Percentiles rank a stretch among this genome's conserved stretches.
Evolutionary conservation across 345 rosid genomes (phyloP).

Genomic region (Turritis glabra): DNA sequence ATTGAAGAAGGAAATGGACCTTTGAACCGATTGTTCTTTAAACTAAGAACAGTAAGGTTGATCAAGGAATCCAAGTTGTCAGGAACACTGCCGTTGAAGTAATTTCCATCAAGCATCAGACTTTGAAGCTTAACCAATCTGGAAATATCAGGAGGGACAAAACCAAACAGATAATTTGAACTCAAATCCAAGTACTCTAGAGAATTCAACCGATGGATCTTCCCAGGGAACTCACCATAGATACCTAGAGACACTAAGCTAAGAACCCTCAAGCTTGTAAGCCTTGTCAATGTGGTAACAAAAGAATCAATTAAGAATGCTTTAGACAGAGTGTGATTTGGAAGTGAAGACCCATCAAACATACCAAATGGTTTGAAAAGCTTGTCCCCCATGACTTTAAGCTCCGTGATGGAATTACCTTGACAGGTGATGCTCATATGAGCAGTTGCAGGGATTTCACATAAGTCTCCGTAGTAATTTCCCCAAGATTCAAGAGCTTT

Average conservation of each 20-base stretch:
- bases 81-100: conserved; percentile 73
- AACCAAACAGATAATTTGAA: conserved; percentile 80
- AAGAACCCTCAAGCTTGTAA: conserved; percentile 71
- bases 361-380: conserved; percentile 50
- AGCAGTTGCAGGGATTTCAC: conserved; percentile 60
- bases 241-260: conserved; percentile 88
- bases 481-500: conserved; percentile 58
- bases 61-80: conserved; percentile 63
- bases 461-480: conserved; percentile 65
- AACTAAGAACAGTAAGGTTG: conserved; percentile 62
- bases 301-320: conserved; percentile 82
- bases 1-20: conserved; percentile 78
- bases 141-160: conserved; percentile 71
- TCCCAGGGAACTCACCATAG: conserved; percentile 86
- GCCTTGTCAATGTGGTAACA: conserved; percentile 79
- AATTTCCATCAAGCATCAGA: conserved; percentile 66
- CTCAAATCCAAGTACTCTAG: conserved; percentile 85
- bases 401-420: conserved; percentile 67
- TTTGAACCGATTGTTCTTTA: conserved; percentile 64
- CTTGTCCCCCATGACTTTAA: conserved; percentile 79
- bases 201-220: conserved; percentile 74
- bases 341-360: conserved; percentile 62
- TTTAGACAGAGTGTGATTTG: conserved; percentile 63
- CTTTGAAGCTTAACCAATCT: conserved; percentile 73
- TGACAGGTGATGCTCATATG: conserved; percentile 63